Conservation (phyloP, 2,329 filamentous ascomycete species). For the Chaetothyriales sp. region DNA sequence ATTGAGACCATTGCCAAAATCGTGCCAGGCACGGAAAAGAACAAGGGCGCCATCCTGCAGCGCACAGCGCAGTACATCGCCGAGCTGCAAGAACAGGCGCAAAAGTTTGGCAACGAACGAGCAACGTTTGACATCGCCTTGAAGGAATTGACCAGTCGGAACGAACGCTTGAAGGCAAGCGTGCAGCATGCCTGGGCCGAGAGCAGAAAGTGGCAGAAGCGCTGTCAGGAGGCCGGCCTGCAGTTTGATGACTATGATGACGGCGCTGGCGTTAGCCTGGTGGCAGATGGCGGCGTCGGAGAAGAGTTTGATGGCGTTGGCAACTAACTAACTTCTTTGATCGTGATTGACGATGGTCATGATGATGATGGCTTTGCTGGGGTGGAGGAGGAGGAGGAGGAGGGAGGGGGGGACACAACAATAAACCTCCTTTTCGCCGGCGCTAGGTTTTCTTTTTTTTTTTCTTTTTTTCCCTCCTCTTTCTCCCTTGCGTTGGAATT, state of each 20-base stretch:
- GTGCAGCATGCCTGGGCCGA: slow-evolving; percentile 82
- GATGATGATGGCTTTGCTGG: no score
- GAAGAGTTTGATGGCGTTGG: neutral
- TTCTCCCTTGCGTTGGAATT: no score
- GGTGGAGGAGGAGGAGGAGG: no score
- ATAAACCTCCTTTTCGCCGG: no score
- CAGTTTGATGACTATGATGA: slow-evolving; percentile 34
- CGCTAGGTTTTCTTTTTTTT: no score
- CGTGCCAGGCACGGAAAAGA: slow-evolving; percentile 94
- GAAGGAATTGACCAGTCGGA: slow-evolving; percentile 84
- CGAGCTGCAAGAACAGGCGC: slow-evolving; percentile 41
- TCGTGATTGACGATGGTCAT: no score
- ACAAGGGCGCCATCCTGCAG: slow-evolving; percentile 92
- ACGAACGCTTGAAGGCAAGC: slow-evolving; percentile 85
- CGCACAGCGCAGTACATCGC: slow-evolving; percentile 88
- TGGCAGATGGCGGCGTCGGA: neutral
- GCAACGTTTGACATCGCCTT: slow-evolving; percentile 32
- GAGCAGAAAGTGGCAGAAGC: slow-evolving; percentile 46
- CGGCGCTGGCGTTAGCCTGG: neutral
- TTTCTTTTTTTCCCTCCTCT: no score
- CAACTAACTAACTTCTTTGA: no score
- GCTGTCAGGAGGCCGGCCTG: slow-evolving; percentile 32
- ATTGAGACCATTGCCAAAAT: slow-evolving; percentile 98
- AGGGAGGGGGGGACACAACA: no score
- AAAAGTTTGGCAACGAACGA: slow-evolving; percentile 26